Conservation (phyloP, 805 yeast genomes). For the Cyberlindnera nakhonratchasimensis region DNA sequence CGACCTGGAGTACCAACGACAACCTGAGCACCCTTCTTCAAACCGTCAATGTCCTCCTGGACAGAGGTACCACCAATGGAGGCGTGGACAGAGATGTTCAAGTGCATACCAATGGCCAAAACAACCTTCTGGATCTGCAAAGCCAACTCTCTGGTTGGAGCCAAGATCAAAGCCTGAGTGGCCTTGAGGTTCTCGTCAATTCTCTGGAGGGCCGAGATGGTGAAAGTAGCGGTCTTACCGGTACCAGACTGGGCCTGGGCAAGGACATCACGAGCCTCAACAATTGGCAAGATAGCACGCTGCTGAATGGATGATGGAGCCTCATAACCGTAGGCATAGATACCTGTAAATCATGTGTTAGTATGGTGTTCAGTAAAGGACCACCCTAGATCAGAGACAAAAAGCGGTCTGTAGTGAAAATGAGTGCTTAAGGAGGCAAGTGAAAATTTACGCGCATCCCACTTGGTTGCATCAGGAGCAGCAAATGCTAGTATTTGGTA, state of each 20-base stretch:
- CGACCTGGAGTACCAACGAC: slow-evolving; percentile 99
- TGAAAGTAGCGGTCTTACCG: slow-evolving; percentile 97
- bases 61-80: slow-evolving; percentile 96
- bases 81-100: slow-evolving; percentile 90
- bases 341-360: slow-evolving; percentile 47
- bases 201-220: slow-evolving; percentile 74
- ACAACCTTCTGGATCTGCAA: slow-evolving; percentile 94
- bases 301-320: slow-evolving; percentile 96
- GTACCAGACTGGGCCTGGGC: slow-evolving; percentile 99
- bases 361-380: slow-evolving; percentile 3
- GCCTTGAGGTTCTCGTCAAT: slow-evolving; percentile 69
- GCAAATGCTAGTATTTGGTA: no score
- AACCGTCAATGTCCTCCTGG: slow-evolving; percentile 81
- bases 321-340: slow-evolving; percentile 92
- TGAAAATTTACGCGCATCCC: neutral
- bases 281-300: slow-evolving; percentile 94
- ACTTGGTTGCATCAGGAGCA: no score
- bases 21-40: slow-evolving; percentile 83
- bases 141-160: slow-evolving; percentile 98
- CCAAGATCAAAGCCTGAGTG: slow-evolving; percentile 90
- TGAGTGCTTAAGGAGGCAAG: neutral
- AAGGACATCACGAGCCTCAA: slow-evolving; percentile 90
- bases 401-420: neutral
- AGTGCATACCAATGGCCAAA: slow-evolving; percentile 81
- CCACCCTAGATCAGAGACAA: neutral